phyloP scores from a whole-genome alignment of 2,329 filamentous ascomycete genomes.

The Ophiostoma novo-ulmi region DNA sequence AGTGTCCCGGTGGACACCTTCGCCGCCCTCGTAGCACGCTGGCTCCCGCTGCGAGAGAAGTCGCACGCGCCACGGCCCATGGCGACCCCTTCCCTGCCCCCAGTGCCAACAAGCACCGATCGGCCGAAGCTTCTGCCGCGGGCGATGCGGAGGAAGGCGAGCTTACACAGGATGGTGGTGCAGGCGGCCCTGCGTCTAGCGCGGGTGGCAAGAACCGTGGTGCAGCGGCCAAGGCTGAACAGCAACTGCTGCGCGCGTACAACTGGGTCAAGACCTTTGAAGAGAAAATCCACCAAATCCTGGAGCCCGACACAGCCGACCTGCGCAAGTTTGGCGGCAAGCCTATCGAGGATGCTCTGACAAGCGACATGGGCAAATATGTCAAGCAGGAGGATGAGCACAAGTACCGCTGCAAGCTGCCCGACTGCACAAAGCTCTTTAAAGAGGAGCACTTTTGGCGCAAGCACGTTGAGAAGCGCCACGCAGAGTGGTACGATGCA shows the following conservation, averaged over 20 bases:
- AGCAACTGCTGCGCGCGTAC: slow-evolving; percentile 88
- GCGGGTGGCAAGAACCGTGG: slow-evolving; percentile 54
- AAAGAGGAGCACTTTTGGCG: slow-evolving; percentile 96
- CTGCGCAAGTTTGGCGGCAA: slow-evolving; percentile 88
- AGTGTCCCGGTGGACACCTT: slow-evolving; percentile 95
- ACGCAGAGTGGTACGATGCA: slow-evolving; percentile 76
- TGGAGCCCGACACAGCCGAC: slow-evolving; percentile 84
- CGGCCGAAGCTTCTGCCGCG: slow-evolving; percentile 40
- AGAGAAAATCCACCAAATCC: slow-evolving; percentile 87
- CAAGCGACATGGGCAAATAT: slow-evolving; percentile 78
- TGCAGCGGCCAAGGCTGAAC: slow-evolving; percentile 70
- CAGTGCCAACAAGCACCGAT: slow-evolving; percentile 49
- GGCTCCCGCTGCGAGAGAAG: slow-evolving; percentile 74
- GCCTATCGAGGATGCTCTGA: slow-evolving; percentile 74
- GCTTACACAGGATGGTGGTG: slow-evolving; percentile 57
- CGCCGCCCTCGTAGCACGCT: slow-evolving; percentile 83
- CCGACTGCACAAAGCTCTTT: slow-evolving; percentile 93
- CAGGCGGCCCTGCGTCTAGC: background rate
- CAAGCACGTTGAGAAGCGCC: slow-evolving; percentile 96
- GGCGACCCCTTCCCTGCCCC: slow-evolving; percentile 81
- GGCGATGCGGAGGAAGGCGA: slow-evolving; percentile 57
- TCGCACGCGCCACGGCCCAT: slow-evolving; percentile 75
- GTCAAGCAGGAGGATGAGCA: slow-evolving; percentile 97
- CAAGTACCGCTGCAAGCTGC: slow-evolving; percentile 94
- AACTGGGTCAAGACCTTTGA: slow-evolving; percentile 99